Conservation (phyloP, 768 basidiomycete species). For the Termitomyces sp. region DNA sequence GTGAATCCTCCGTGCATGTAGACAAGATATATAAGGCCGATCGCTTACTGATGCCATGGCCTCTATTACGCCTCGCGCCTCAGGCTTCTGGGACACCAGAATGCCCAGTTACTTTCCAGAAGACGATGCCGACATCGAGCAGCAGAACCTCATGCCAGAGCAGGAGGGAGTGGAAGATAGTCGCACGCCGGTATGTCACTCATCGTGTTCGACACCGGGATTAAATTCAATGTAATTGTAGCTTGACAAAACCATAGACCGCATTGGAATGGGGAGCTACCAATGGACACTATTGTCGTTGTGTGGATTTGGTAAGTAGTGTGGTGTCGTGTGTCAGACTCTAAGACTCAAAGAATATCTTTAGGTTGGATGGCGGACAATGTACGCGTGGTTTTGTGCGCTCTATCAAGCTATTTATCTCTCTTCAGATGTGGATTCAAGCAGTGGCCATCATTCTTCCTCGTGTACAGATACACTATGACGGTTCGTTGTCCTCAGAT, state of each 20-base stretch:
- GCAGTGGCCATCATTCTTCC: conserved; percentile 91
- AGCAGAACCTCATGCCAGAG: conserved; percentile 25
- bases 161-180: conserved; percentile 32
- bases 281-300: conserved; percentile 80
- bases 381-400: conserved; percentile 34
- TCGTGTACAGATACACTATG: conserved; percentile 89
- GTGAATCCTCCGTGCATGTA: not conserved
- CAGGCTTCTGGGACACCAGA: conserved; percentile 45
- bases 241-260: conserved; percentile 84
- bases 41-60: conserved; percentile 32
- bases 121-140: conserved; percentile 30
- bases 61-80: conserved; percentile 43
- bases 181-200: conserved; percentile 41
- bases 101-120: conserved; percentile 34
- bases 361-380: conserved; percentile 94
- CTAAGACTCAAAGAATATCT: not conserved
- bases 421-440: conserved; percentile 87
- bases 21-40: conserved; percentile 9
- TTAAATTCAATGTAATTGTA: conserved; percentile 9
- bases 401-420: conserved; percentile 19
- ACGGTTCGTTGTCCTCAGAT: conserved; percentile 38
- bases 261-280: conserved; percentile 89
- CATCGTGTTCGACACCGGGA: not conserved
- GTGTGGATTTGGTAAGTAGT: conserved; percentile 80
- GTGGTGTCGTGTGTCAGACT: not conserved